Evolutionary conservation across 169 alveolate species (phyloP), one percentile per base, ranked within the genome.

Genomic region (Plasmodium knowlesi): DNA sequence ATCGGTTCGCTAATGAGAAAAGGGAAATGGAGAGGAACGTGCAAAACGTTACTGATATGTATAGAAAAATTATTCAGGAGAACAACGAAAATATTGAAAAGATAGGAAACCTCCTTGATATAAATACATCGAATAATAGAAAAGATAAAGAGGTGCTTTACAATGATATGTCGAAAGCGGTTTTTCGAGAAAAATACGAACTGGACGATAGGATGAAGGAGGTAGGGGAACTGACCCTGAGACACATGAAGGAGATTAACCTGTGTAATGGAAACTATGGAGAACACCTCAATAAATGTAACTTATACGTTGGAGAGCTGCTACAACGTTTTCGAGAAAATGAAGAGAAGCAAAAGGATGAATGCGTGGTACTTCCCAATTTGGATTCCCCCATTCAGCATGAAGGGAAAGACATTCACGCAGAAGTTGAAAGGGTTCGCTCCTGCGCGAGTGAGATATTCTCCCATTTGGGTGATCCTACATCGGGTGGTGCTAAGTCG

Each of bases 251-350:
- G 34, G 70, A 86, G 39, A 41, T 86, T 9, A 22, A 25, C 32
- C 28, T 25, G 19, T 86, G 30, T 34, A 86, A 73, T 53, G 25
- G 61, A 6, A 2, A 32, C 22, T 22, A 74, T 28, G 28, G 25
- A 9, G 73, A 73, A 28, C 34, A 74, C 80, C 22, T 86, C 1
- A 43, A 76, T 2, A 86, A 86, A 16, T 86, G 93, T 39, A 25
- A 73, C 39, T 28, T 2, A 2, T 39, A 74, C n/a, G 76, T 76
- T 41, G 50, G n/a, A 5, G 50, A 10, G 8, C 19, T 86, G 2
- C 19, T 86, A 0, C 54, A 86, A 1, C 79, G 28, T 3, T n/a
- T 86, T 32, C 14, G 67, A 0, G 76, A 70, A 25, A 53, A 86
- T 16, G 81, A 46, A n/a, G 76, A 6, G 0, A 16, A 19, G 4